Evolutionary conservation across 208 protist genomes (phyloP).

Genomic region (Trypanosoma congolense): DNA sequence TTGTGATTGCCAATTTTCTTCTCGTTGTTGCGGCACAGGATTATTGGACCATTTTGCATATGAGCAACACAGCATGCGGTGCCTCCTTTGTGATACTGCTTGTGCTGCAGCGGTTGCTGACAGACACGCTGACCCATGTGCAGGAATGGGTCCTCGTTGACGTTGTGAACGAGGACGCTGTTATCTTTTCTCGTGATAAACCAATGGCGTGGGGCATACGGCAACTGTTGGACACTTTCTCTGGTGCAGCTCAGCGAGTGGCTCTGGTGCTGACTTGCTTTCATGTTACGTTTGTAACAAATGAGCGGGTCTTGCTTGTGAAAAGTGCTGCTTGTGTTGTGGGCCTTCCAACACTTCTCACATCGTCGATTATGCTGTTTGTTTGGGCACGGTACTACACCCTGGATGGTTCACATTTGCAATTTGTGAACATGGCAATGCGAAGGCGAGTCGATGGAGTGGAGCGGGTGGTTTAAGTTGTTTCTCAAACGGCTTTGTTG

Average conservation of each 20-base stretch:
- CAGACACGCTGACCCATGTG: constrained; percentile 5
- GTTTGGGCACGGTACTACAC: constrained; percentile 58
- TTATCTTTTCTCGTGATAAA: constrained; percentile 40
- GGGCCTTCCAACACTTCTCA: constrained; percentile 20
- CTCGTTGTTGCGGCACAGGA: constrained; percentile 8
- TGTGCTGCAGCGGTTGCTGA: constrained; percentile 14
- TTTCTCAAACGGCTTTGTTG: neutral
- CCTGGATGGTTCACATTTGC: constrained; percentile 56
- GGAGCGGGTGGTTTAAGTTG: constrained; percentile 8
- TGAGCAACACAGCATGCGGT: neutral
- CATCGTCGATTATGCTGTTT: constrained; percentile 19
- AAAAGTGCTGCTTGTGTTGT: constrained; percentile 23
- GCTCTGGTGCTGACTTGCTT: constrained; percentile 16
- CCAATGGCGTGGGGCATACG: constrained; percentile 18
- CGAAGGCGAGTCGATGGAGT: constrained; percentile 40
- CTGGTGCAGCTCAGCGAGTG: constrained; percentile 24
- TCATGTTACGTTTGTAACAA: constrained; percentile 7
- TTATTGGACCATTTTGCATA: neutral
- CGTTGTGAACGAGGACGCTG: constrained; percentile 44
- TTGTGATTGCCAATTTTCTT: constrained; percentile 13
- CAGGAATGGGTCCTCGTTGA: constrained; percentile 20
- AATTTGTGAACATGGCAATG: constrained; percentile 61
- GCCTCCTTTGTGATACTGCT: constrained; percentile 14
- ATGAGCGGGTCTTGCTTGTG: neutral
- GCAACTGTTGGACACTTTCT: constrained; percentile 10